Base-by-base conservation (phyloP, 805 yeast genomes). In the Debaryomyces hansenii region DNA sequence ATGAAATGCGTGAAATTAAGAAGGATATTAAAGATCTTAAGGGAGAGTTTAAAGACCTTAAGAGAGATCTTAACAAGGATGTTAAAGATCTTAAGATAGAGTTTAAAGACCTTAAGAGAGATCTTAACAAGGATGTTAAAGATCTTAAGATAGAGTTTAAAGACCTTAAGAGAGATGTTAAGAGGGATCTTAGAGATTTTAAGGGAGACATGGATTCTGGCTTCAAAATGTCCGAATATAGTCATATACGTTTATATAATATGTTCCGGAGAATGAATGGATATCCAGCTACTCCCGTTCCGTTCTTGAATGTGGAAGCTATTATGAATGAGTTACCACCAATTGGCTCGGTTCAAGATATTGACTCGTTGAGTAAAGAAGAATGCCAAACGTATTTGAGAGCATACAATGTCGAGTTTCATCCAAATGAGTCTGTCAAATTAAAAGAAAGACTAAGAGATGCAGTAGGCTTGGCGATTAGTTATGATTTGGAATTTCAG, bases 371-470 rank as follows among this genome's bases (percentile, higher is more conserved):
- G 34, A 27, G 36, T 12, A 37, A 21, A 21, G 18, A 39, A 4
- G 16, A 35, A 11, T 36, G 45, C 15, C 16, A 29, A 20, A 18
- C 16, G 14, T 36, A 36, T 12, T 36, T 42, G 14, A 20, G 24
- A 28, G 45, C 36, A 27, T 42, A 42, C 18, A 29, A 27, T 8
- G 28, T 42, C 4, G 15, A 15, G 10, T 37, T 36, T 34, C 14
- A 8, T 14, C 8, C 40, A 4, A 36, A 37, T 37, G 45, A 37
- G 14, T n/a, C 35, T 10, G 12, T 37, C 11, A 10, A 11, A 4
- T 20, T 44, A 34, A 40, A 44, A 40, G n/a, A 16, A 14, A 36
- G 27, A 12, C 18, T 32, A 35, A 39, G 42, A 16, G 18, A 33
- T 20, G 39, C 38, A 14, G 15, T 40, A 14, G 42, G 34, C 4